Evolutionary conservation across 1,284 basidiomycete genomes (phyloP).

Genomic region (Heterobasidion annosum): DNA sequence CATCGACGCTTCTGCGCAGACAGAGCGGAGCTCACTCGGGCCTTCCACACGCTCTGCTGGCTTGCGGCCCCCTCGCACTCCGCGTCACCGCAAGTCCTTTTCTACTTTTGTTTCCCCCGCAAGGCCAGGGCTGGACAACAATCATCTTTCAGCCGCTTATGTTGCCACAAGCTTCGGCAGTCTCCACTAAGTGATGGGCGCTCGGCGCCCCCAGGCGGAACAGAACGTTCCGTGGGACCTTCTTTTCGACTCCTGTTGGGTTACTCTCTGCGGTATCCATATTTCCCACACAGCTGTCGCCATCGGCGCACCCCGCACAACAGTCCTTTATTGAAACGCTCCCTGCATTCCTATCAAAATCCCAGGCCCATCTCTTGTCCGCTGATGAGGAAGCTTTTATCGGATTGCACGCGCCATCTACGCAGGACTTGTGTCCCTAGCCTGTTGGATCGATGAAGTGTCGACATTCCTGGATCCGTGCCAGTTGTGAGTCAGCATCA

Average conservation of each 20-base stretch:
- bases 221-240: slow-evolving; percentile 3
- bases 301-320: background rate
- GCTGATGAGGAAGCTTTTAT: too few species aligned
- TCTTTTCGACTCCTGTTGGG: slow-evolving; percentile 6
- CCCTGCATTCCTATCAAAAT: background rate
- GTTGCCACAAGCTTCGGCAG: background rate
- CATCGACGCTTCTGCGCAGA: slow-evolving; percentile 1
- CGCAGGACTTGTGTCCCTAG: background rate
- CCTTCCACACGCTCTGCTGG: background rate
- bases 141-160: background rate
- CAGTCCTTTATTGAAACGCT: background rate
- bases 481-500: background rate
- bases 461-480: too few species aligned
- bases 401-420: background rate
- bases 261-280: slow-evolving; percentile 3
- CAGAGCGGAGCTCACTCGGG: slow-evolving; percentile 5
- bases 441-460: too few species aligned
- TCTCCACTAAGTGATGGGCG: background rate
- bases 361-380: background rate
- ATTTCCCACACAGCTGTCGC: slow-evolving; percentile 7
- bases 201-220: background rate
- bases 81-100: background rate
- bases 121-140: background rate
- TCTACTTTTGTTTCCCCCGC: background rate
- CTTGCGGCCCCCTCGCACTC: background rate